Base-by-base conservation (phyloP, 2,329 filamentous ascomycete species). In the Exophiala bonariae region DNA sequence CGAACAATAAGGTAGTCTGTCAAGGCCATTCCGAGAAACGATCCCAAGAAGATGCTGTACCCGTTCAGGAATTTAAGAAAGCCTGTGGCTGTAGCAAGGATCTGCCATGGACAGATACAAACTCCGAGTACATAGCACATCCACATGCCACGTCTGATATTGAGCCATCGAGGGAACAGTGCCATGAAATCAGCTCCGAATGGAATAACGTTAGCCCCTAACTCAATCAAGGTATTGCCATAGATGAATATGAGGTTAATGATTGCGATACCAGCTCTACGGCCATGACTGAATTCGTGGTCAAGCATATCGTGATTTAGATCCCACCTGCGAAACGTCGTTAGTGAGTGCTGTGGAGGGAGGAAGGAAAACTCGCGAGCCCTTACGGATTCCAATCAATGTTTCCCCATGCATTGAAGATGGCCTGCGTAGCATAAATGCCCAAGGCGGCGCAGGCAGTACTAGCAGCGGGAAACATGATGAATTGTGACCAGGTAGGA, bases 151-250 rank as follows among this genome's bases (percentile, higher is more conserved):
- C 75, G 68, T 11, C 72, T 66, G 46, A 78, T 75, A 59, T 80
- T 78, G 58, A 81, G 63, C 55, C 70, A 80, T 31, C 68, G 66
- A 0, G 79, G 78, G 28, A 78, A 72, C 6, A 80, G 58, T 1
- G 74, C 73, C 0, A 72, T 75, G 39, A 80, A 59, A 58, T 80
- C 78, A 4, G 50, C 49, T 7, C 76, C 77, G 17, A 73, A 75
- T 0, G 73, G 73, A 42, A 52, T 37, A 4, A 48, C 34, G 32
- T 52, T 52, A 17, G 37, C 49, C 9, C 44, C 41, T 3, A 51
- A 20, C 28, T 51, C 36, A 33, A 35, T 43, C 8, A 47, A 16
- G 14, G 34, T 28, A 43, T 47, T 51, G 19, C 34, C 38, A 19
- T 26, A 51, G 30, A 51, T 44, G 35, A 47, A 51, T 4, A 33